Evolutionary conservation across 2,329 filamentous ascomycete genomes (phyloP), one percentile per base, ranked within the genome.

Genomic region (Alternaria atra): DNA sequence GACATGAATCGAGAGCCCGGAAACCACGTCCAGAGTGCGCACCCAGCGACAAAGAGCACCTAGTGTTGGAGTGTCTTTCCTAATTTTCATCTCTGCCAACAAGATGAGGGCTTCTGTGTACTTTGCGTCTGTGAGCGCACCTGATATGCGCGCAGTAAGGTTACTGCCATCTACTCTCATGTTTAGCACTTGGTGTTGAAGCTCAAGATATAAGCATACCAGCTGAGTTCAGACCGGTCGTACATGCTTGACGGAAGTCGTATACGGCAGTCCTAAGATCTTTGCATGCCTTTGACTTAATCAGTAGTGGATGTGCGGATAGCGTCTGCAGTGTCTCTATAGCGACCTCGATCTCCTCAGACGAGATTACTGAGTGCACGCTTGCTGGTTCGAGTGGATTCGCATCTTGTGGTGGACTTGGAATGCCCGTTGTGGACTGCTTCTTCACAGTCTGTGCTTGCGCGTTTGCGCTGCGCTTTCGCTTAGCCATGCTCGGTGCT

Each of bases 1-100:
- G 0, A 85, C 80, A 54, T 85, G 81, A 23, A 87, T 86, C 4
- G 87, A 87, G 7, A 91, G 78, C 2, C 89, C 89, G 65, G 87
- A 90, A 51, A 91, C 86, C 25, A 91, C 86, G 68, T 91, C 89
- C 27, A 91, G 80, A 70, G 91, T 89, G 58, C 90, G 84, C 5
- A 91, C 89, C 90, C 90, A 92, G 58, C 90, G 86, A 74, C 89
- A 91, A 7, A 91, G 77, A 1, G 89, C 88, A 20, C 90, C 90
- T 0, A 91, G 79, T 66, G 90, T 90, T 0, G 89, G 89, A 17
- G 86, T 84, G 63, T 91, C 84, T 3, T 82, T 80, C n/a, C 89
- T 81, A 17, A 91, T 87, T 30, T 85, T 83, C 89, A 91, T 91
- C 79, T 91, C 89, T 0, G 89, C 85, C 1, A 92, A 83, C 13